Base-by-base conservation (phyloP, 2,329 filamentous ascomycete genomes). In the Cladorrhinum sp. region DNA sequence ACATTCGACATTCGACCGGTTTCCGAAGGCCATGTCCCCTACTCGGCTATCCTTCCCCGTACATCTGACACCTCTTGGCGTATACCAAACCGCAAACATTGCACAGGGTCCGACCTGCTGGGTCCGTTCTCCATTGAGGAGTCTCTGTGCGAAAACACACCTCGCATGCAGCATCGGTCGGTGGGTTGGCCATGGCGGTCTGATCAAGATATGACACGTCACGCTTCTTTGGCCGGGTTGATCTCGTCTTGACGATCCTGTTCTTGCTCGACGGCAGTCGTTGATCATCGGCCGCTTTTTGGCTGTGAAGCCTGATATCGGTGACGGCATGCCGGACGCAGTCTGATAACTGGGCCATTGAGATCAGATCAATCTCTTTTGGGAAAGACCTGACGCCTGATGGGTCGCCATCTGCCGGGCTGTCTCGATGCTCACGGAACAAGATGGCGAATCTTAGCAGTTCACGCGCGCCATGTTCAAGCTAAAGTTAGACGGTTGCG, bases 71-170 rank as follows among this genome's bases (percentile, higher is more conserved):
- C 30, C 58, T 53, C 57, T 64, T 64, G 20, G 63, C 60, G 30
- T 54, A 59, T 30, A 64, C 20, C 33, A 64, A 46, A 16, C 63
- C 63, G 26, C 63, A 64, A 4, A 64, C 60, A 55, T 64, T 64
- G 14, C 63, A 64, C 1, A 64, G 56, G 6, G 55, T 62, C n/a
- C 46, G 55, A 18, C 63, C 63, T 3, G 55, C 52, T 7, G 63
- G 58, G n/a, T 61, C 63, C 24, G 36, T 14, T 50, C 63, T n/a
- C 63, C 63, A 64, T 14, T 48, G 18, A 24, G 63, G 63, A 30
- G 58, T 64, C 9, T 62, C 53, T 5, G 49, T 24, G 18, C 26
- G 33, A 16, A 61, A 61, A n/a, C 63, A 64, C 26, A 60, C 36
- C 10, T 54, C 53, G 51, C 63, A 64, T 7, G 49, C 33, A 4